Evolutionary conservation across 2,329 filamentous ascomycete genomes (phyloP), one percentile per base, ranked within the genome.

Genomic region (Colletotrichum tamarilloi): DNA sequence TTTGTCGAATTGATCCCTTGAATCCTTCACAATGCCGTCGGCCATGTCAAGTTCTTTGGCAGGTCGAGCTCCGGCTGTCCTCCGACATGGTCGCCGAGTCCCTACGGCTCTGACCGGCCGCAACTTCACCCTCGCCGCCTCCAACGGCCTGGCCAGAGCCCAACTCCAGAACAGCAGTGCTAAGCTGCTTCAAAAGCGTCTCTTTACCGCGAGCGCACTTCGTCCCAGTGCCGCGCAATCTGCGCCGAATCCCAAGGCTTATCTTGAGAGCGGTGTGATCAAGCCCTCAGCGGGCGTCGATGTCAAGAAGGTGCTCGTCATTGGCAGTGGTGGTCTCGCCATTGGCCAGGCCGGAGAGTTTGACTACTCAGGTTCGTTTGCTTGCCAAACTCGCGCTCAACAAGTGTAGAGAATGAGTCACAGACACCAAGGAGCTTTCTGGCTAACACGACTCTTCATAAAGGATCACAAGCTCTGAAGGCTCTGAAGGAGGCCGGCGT

Each of bases 261-360:
- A 98, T 84, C 87, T 98, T 78, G 92, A 95, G 81, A 97, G 94
- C 85, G 95, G 95, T 78, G 93, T 92, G 73, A 92, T 98, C 81
- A 93, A 95, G 83, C 92, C 93, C 72, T 89, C 90, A 79, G 89
- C 96, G 79, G 86, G 94, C 68, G 93, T 98, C 63, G 91, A 98
- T 82, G 95, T 98, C 76, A 97, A 97, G 88, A 98, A 98, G 87
- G 96, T 98, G 65, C 87, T 98, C 75, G 95, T 98, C 78, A 98
- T 98, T 87, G 96, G 96, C 73, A 95, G 93, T 85, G 96, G 96
- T 86, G 96, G 96, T 84, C 89, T 98, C 78, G 95, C 94, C 82
- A 98, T 98, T 90, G 96, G 96, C 76, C 96, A 98, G 86, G 96
- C 96, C 76, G 96, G 96, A 86, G 96, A 98, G 87, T 98, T 98